Base-by-base conservation (phyloP, 164 flowering plant genomes). In the Magnolia sinica region DNA sequence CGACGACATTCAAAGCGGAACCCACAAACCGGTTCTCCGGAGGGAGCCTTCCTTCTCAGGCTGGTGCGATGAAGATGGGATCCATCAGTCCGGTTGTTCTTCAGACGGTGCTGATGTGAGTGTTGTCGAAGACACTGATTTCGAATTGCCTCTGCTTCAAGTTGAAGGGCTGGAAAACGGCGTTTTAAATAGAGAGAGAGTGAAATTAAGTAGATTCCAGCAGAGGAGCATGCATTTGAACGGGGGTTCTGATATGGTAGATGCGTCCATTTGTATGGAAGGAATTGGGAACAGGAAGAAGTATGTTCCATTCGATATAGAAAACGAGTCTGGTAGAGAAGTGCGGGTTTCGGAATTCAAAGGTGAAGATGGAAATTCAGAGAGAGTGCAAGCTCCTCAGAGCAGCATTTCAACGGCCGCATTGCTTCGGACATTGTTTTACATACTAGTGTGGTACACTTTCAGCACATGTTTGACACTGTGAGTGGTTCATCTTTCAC, bases 391-490 rank as follows among this genome's bases (percentile, higher is more conserved):
- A 52, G 68, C 67, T 72, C 37, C 76, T 10, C 79, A 85, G 73
- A 82, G 79, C 73, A 8, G 78, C 73, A 51, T 90, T 70, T 83
- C 90, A 55, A 74, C 72, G 72, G 88, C 87, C 37, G 84, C 85
- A 82, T 83, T 94, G 79, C 83, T 94, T 74, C 94, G 89, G 88
- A 94, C 96, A 45, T 76, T 96, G 82, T 87, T 92, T 72, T 89
- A 91, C 71, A 88, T 96, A 68, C 85, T 94, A 24, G 87, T 92
- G 22, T 94, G 99, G 98, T 96, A 96, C 81, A 83, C 87, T 63
- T 91, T 91, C 87, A 93, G 98, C 85, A 89, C 93, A 73, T 88
- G 88, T 70, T 87, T 96, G 88, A 94, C 97, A 73, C 63, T 96
- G 98, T 94, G 83, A 93, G 99, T 87, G 29, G 4, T 55, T 77